A percentile compares a stretch with the other conserved stretches of the same genome.
Evolutionary conservation across 768 basidiomycete species (phyloP).

Genomic region (Punctularia strigosozonata): DNA sequence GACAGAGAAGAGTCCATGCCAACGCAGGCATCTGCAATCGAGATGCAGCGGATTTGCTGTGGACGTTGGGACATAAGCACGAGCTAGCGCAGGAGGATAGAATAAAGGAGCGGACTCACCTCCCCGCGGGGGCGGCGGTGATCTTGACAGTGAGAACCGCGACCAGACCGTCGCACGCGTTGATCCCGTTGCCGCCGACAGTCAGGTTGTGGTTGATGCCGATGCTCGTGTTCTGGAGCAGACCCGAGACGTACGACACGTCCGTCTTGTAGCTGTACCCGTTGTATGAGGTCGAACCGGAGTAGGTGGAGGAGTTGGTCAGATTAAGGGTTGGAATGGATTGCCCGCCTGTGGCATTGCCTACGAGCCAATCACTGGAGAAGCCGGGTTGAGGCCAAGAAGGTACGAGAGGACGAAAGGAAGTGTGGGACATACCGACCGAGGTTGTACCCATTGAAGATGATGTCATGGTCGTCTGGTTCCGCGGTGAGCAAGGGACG

Average conservation of each 20-base stretch:
- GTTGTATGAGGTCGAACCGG: constrained; percentile 48
- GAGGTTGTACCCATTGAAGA: constrained; percentile 68
- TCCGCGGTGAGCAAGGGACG: constrained; percentile 25
- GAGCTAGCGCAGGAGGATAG: no score
- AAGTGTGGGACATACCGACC: constrained; percentile 38
- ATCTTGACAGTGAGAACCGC: constrained; percentile 70
- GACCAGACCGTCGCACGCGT: constrained; percentile 73
- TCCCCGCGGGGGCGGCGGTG: constrained; percentile 24
- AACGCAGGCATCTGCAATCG: no score
- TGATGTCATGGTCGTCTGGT: constrained; percentile 46
- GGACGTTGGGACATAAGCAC: no score
- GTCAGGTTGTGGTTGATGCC: constrained; percentile 57
- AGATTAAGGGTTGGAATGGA: constrained; percentile 32
- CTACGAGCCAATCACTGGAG: constrained; percentile 69
- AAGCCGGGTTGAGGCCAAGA: constrained; percentile 1
- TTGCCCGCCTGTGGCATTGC: constrained; percentile 57
- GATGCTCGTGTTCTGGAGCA: constrained; percentile 55
- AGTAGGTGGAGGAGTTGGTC: constrained; percentile 48
- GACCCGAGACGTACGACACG: constrained; percentile 55
- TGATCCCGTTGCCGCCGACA: constrained; percentile 39
- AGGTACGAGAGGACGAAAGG: background rate
- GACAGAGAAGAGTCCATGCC: no score
- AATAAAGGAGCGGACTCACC: no score
- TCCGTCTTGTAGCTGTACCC: constrained; percentile 67
- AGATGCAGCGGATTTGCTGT: no score